A percentile compares a stretch with the other conserved stretches of the same genome.
phyloP scores from a whole-genome alignment of 495 filamentous ascomycete species.

The Neurospora discreta region DNA sequence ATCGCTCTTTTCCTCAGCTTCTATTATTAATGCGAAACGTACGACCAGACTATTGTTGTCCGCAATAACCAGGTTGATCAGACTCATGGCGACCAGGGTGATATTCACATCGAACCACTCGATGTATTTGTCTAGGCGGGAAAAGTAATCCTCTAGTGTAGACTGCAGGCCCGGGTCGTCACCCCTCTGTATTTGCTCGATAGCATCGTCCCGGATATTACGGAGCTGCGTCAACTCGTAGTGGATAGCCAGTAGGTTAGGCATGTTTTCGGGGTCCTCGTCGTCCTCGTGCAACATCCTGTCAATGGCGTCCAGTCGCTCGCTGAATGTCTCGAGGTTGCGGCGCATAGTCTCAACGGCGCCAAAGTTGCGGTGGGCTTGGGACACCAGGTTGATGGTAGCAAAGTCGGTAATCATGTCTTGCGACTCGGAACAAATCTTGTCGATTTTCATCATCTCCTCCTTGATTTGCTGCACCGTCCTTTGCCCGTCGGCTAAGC shows the following conservation, averaged over 20 bases:
- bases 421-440: slow-evolving; percentile 90
- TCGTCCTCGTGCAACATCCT: slow-evolving; percentile 70
- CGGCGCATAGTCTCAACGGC: slow-evolving; percentile 84
- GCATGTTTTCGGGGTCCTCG: slow-evolving; percentile 75
- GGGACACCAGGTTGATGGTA: slow-evolving; percentile 85
- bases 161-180: slow-evolving; percentile 60
- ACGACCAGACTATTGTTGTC: slow-evolving; percentile 86
- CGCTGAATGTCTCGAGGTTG: slow-evolving; percentile 75
- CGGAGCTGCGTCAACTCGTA: slow-evolving; percentile 83
- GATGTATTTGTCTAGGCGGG: slow-evolving; percentile 73
- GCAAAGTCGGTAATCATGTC: slow-evolving; percentile 95
- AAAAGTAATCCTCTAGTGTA: slow-evolving; percentile 81
- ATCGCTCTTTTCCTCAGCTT: slow-evolving; percentile 94
- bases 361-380: slow-evolving; percentile 89
- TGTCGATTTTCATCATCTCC: slow-evolving; percentile 97
- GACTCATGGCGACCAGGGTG: slow-evolving; percentile 72
- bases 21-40: slow-evolving; percentile 77
- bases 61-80: slow-evolving; percentile 73
- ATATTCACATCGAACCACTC: slow-evolving; percentile 95
- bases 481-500: slow-evolving; percentile 76
- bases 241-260: slow-evolving; percentile 78
- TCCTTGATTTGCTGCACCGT: slow-evolving; percentile 84
- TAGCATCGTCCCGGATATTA: slow-evolving; percentile 88
- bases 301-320: slow-evolving; percentile 61
- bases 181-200: slow-evolving; percentile 79